Base-by-base conservation (phyloP, 2,329 filamentous ascomycete genomes). In the Gnomoniopsis smithogilvyi region DNA sequence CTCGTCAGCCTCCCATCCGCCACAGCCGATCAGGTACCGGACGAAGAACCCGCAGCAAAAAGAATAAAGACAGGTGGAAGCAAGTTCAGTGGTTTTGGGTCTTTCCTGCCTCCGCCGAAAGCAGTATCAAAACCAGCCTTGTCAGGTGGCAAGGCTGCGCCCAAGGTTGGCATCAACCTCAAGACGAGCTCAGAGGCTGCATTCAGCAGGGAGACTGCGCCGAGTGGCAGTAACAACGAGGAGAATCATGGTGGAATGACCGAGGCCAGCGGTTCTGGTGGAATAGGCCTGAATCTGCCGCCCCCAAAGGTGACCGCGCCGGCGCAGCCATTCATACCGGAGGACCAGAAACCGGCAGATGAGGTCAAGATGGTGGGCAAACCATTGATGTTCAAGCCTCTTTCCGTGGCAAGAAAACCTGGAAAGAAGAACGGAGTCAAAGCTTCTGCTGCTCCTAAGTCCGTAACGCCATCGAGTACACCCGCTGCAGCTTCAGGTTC, bases 81-180 rank as follows among this genome's bases (percentile, higher is more conserved):
- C 30, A 81, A 83, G 4, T 93, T 96, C 67, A 83, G 89, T 54
- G 90, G 88, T 2, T 95, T 97, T 77, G 95, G 94, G 70, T 87
- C 92, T 2, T 86, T 96, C 65, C 80, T 98, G 21, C 94, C 94
- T 2, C 81, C 93, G 26, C 93, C 94, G 3, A 98, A 96, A 70
- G 80, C 71, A 34, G 41, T 54, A 8, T 21, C 53, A 54, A 69
- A 64, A 50, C 26, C 63, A 1, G 49, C 59, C 51, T 73, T 65
- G 52, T 66, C 58, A 59, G 62, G 73, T 66, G 45, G 66, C 66
- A 63, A 72, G 69, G 61, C 72, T 63, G 59, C 69, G 64, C 61
- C 78, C 68, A 73, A 80, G 53, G 79, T 82, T 36, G 83, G 86
- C 1, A 79, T 96, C 53, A 90, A 84, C 67, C 71, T 97, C 61